Percentiles rank a stretch among this genome's conserved stretches.
Conservation (phyloP, 2,329 filamentous ascomycete genomes). For the Amauroascus niger region DNA sequence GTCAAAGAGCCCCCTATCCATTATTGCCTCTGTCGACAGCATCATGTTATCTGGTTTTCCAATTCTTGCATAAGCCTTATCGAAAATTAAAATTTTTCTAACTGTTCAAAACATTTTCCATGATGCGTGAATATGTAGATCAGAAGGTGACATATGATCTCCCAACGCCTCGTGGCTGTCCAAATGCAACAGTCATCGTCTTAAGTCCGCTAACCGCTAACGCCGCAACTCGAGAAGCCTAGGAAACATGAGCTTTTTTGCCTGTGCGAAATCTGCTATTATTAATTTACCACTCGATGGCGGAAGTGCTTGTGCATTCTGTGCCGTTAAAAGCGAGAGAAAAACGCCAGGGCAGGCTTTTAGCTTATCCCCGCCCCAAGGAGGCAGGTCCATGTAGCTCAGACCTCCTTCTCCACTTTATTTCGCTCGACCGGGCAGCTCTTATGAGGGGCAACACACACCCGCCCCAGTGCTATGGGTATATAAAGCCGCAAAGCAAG, state of each 20-base stretch:
- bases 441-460: not conserved
- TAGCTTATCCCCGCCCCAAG: not conserved
- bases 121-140: not conserved
- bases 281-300: no score
- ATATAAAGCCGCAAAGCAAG: not conserved
- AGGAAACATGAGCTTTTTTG: no score
- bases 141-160: not conserved
- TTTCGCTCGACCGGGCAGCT: not conserved
- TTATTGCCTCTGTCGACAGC: not conserved
- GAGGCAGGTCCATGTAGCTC: not conserved
- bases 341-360: not conserved
- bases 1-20: not conserved
- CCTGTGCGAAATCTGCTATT: no score
- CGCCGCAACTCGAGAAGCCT: no score
- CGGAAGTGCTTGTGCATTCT: no score
- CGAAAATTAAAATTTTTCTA: slow-evolving; percentile 3
- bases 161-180: no score
- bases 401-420: not conserved
- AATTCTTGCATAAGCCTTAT: not conserved
- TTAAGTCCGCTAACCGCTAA: no score
- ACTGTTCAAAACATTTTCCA: not conserved
- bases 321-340: no score
- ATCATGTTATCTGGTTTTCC: slow-evolving; percentile 5
- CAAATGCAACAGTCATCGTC: no score
- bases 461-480: no score